Evolutionary conservation across 2,329 filamentous ascomycete species (phyloP), one percentile per base, ranked within the genome.

Genomic region (Aureobasidium mangrovei): DNA sequence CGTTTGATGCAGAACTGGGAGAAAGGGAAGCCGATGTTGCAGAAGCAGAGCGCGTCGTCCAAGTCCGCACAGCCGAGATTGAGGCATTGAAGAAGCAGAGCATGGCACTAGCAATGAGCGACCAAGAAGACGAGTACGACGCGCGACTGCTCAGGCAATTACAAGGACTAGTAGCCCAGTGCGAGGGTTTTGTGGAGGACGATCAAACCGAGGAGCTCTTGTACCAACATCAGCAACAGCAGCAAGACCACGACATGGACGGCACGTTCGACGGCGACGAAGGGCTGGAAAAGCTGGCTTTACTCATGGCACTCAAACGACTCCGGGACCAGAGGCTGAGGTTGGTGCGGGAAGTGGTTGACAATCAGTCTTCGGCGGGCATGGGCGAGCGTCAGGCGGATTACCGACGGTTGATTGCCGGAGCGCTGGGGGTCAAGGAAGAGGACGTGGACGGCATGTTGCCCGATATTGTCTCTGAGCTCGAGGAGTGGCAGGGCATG

Each of bases 351-450:
- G 83, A 86, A 57, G 88, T 89, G 58, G 81, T 87, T 39, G 77
- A 82, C 48, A 84, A 84, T 9, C 73, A 88, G 43, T 80, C 80
- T 42, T 77, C 83, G 58, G 83, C 86, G 8, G 86, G 86, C 40
- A 82, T 84, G 36, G 82, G 84, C 35, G 84, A 88, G 67, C 83
- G 83, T 65, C 86, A 86, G 60, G 83, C 84, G 61, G 82, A 84
- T 66, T 91, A 91, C 67, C 78, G 85, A 58, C 78, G 78, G 54
- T 74, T 90, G 31, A 79, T 89, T 32, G 80, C 80, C 56, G 79
- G 79, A 57, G 88, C 86, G 56, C 72, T 90, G 29, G 83, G 84
- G 28, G 77, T 83, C 12, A 77, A 80, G 60, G 84, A 86, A 55
- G 83, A 86, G 60, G 83, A 81, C 59, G 77, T 89, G 35, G 85